phyloP scores from a whole-genome alignment of 2,329 filamentous ascomycete genomes.

The Alternaria hordeiaustralica region DNA sequence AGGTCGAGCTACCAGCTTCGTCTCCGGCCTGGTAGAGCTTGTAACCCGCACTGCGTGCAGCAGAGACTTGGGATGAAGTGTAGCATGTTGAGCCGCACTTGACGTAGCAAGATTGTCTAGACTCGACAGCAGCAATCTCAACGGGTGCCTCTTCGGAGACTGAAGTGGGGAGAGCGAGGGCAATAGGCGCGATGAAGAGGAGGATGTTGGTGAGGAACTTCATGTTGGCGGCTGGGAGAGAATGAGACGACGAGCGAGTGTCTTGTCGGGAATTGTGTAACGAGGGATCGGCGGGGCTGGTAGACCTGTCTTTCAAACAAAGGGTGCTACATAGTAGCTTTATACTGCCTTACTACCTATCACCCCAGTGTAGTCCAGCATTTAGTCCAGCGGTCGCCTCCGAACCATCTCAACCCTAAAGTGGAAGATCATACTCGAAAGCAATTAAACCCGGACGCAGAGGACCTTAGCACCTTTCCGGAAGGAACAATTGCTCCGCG shows the following conservation, averaged over 20 bases:
- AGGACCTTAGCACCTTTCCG: slow-evolving; percentile 12
- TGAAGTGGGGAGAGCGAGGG: slow-evolving; percentile 29
- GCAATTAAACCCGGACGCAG: slow-evolving; percentile 17
- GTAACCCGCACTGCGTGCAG: slow-evolving; percentile 61
- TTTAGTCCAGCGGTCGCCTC: slow-evolving; percentile 20
- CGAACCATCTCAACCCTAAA: slow-evolving; percentile 13
- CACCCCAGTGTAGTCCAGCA: not conserved
- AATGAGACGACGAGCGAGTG: slow-evolving; percentile 14
- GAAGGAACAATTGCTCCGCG: slow-evolving; percentile 22
- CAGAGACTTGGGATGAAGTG: slow-evolving; percentile 56
- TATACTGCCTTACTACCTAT: slow-evolving; percentile 4
- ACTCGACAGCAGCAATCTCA: slow-evolving; percentile 27
- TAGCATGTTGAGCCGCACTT: slow-evolving; percentile 64
- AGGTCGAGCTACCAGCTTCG: slow-evolving; percentile 52
- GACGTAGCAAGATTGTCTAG: slow-evolving; percentile 54
- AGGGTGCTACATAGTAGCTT: not conserved
- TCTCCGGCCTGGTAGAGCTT: slow-evolving; percentile 54
- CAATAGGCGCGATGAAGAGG: slow-evolving; percentile 22
- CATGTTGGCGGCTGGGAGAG: slow-evolving; percentile 13
- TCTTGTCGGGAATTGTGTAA: slow-evolving; percentile 6
- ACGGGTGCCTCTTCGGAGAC: slow-evolving; percentile 10
- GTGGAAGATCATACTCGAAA: slow-evolving; percentile 20
- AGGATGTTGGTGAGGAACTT: slow-evolving; percentile 28
- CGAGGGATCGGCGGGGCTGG: slow-evolving; percentile 10
- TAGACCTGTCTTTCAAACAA: slow-evolving; percentile 1